These are phyloP conservation scores for Sanghuangporus weigelae DNA, from an alignment of 1,284 basidiomycete genomes.

Conservation along the genomic window DNA sequence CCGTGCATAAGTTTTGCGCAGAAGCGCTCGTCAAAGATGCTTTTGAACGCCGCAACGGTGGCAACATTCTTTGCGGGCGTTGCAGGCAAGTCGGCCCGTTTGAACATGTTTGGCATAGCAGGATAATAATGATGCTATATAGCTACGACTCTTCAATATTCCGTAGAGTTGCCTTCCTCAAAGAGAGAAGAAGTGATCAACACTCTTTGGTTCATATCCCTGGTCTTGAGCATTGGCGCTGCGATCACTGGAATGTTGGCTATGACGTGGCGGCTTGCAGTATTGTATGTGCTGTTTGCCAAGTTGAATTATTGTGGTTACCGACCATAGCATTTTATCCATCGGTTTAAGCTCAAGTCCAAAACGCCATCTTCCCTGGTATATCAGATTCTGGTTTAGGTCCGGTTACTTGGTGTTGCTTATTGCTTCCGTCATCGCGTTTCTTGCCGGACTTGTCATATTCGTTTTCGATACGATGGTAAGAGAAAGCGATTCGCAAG, in stretches of 20 bases:
- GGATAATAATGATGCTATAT: background rate
- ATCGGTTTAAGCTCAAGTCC: constrained; percentile 12
- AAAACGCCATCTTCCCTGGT: constrained; percentile 12
- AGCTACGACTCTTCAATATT: constrained; percentile 16
- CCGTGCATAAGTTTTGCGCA: constrained; percentile 15
- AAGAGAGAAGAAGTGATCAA: constrained; percentile 7
- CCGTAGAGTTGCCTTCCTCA: background rate
- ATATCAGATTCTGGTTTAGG: constrained; percentile 16
- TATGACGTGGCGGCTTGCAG: constrained; percentile 15
- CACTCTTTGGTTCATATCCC: constrained; percentile 14
- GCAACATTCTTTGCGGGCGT: constrained; percentile 17
- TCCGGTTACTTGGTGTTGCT: constrained; percentile 12
- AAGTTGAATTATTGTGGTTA: background rate
- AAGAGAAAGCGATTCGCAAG: background rate
- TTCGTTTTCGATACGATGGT: constrained; percentile 11
- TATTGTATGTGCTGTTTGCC: constrained; percentile 7
- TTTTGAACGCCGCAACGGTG: constrained; percentile 11
- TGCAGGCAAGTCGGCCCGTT: background rate
- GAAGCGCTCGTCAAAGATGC: constrained; percentile 14
- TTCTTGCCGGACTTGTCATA: constrained; percentile 9
- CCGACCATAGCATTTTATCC: background rate
- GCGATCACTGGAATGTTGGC: constrained; percentile 16
- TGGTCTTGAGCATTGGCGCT: constrained; percentile 14
- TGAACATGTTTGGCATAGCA: background rate
- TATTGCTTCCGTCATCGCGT: constrained; percentile 15